Base-by-base conservation (phyloP, 768 basidiomycete species). In the Ephemerocybe angulata region DNA sequence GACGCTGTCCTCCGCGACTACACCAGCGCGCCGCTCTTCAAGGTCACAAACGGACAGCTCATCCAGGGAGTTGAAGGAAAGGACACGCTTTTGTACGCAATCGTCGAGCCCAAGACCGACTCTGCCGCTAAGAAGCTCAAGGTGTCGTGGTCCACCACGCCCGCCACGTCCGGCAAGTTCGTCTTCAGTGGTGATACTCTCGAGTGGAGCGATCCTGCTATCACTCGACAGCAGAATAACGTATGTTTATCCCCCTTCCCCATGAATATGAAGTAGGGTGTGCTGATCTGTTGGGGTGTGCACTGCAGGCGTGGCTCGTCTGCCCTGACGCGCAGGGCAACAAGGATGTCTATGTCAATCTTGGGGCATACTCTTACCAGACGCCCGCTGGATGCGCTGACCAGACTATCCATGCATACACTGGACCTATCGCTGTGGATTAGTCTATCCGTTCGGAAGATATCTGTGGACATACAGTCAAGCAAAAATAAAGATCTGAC, bases 311-410 rank as follows among this genome's bases (percentile, higher is more conserved):
- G 3, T 83, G 81, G 81, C 69, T 83, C n/a, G 73, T 83, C 0
- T 83, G 81, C 67, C 76, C 80, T 7, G 78, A 82, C 60, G 67
- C 72, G 7, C 64, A 62, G 31, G 75, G 77, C 12, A 70, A 79
- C 63, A 62, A 61, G 40, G 69, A 72, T 51, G 62, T 82, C 13
- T 82, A 76, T 59, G 63, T 84, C 62, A 84, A 85, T 66, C 75
- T 84, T 22, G 83, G 82, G 1, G 62, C 76, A 11, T 83, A 82
- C 59, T 69, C 61, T 28, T 84, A 82, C 63, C 65, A 73, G 66
- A 85, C 84, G 1, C 83, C 84, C 2, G 67, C 82, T 46, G 83
- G 83, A 13, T 83, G 81, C 60, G 77, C 80, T 2, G 82, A 83
- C 60, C 72, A 83, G 66, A 84, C 82, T 1, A 78, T 85, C 58